Percentiles rank a stretch among this genome's conserved stretches.
Conservation (phyloP, 768 basidiomycete species). For the Flagelloscypha sp. region DNA sequence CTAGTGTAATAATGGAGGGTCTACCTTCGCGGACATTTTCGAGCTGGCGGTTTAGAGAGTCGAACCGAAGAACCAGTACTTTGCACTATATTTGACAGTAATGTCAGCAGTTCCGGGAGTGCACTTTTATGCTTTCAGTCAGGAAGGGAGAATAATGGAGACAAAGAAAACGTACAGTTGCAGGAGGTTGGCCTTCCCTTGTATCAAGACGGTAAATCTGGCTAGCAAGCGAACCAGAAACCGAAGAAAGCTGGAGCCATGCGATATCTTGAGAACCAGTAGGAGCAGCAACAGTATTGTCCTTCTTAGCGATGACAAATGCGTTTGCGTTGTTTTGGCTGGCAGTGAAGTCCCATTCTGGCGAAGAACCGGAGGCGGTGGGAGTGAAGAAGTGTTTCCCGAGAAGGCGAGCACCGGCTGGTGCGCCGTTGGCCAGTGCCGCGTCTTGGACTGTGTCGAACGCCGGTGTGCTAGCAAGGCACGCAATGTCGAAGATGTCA, state of each 20-base stretch:
- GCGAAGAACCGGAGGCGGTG: slow-evolving; percentile 31
- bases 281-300: slow-evolving; percentile 28
- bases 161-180: slow-evolving; percentile 26
- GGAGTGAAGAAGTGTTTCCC: slow-evolving; percentile 53
- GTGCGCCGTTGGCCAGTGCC: slow-evolving; percentile 8
- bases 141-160: neutral
- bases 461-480: slow-evolving; percentile 25
- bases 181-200: slow-evolving; percentile 44
- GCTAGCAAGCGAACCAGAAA: slow-evolving; percentile 41
- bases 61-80: too few relatives aligned
- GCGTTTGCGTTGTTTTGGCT: slow-evolving; percentile 33
- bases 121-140: too few relatives aligned
- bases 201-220: slow-evolving; percentile 47
- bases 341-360: slow-evolving; percentile 52
- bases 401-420: slow-evolving; percentile 17
- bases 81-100: slow-evolving; percentile 41
- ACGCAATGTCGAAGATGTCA: slow-evolving; percentile 49
- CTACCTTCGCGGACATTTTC: too few relatives aligned
- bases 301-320: slow-evolving; percentile 38
- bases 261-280: slow-evolving; percentile 38
- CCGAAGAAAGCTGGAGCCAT: slow-evolving; percentile 41
- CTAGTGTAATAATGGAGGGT: too few relatives aligned
- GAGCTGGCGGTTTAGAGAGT: too few relatives aligned
- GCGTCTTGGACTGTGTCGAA: slow-evolving; percentile 16
- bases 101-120: slow-evolving; percentile 31